These are phyloP conservation scores for Acer yangbiense DNA, from an alignment of 345 rosid species.

Conservation along the genomic window DNA sequence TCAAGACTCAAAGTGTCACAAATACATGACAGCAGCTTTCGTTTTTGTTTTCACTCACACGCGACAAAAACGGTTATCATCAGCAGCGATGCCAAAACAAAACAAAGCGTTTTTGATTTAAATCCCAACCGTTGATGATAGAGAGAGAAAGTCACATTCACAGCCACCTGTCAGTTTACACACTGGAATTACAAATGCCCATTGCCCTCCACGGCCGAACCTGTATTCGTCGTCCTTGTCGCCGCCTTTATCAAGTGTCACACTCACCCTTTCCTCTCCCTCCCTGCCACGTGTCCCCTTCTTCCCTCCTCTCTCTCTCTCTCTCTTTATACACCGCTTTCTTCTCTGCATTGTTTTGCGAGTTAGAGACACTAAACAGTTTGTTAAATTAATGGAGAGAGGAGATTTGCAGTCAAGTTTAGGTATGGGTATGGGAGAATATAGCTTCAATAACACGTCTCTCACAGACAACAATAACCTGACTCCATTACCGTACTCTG, in stretches of 20 bases:
- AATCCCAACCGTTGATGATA: not conserved
- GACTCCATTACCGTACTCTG: not conserved
- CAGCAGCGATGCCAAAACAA: not conserved
- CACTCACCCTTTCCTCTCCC: not conserved
- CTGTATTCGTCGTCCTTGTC: constrained; percentile 34
- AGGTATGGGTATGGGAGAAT: not conserved
- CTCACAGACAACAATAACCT: not conserved
- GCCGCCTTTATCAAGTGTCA: not conserved
- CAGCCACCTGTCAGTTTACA: not conserved
- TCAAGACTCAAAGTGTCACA: not conserved
- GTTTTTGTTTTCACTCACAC: no score
- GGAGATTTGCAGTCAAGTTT: not conserved
- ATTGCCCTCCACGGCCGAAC: no score
- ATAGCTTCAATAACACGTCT: not conserved
- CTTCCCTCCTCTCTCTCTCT: not conserved
- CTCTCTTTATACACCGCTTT: not conserved
- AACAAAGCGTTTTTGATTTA: not conserved
- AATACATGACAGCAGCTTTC: not conserved
- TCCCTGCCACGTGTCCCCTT: constrained; percentile 37
- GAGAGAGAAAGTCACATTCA: not conserved
- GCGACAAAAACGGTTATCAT: not conserved
- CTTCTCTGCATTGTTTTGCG: not conserved
- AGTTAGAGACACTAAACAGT: not conserved
- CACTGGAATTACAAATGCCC: no score
- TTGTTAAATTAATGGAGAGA: constrained; percentile 13